Percentiles rank a stretch among this genome's conserved stretches.
Conservation (phyloP, 1,284 basidiomycete genomes). For the Xerocomus nothofagi region DNA sequence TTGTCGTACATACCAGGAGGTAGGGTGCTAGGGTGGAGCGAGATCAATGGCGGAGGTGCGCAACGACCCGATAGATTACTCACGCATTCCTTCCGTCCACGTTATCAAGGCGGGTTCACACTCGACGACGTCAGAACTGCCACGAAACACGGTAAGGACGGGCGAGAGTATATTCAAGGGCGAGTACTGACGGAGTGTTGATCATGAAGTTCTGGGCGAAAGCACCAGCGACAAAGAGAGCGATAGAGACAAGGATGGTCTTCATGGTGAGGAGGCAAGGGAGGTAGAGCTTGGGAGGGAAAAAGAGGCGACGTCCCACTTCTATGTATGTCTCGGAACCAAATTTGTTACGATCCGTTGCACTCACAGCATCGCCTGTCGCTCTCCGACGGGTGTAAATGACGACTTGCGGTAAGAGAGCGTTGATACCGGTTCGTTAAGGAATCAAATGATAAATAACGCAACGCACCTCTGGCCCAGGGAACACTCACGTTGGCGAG, state of each 20-base stretch:
- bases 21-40: conserved; percentile 43
- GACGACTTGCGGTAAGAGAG: too few species aligned
- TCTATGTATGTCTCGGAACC: conserved; percentile 39
- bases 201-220: conserved; percentile 44
- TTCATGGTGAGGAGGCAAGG: conserved; percentile 41
- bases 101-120: conserved; percentile 52
- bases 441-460: too few species aligned
- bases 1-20: conserved; percentile 45
- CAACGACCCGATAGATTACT: conserved; percentile 25
- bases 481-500: too few species aligned
- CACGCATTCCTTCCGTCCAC: conserved; percentile 54
- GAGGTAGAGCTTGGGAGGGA: not conserved
- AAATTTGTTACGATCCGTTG: conserved; percentile 17
- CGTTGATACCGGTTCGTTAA: too few species aligned
- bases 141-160: conserved; percentile 8
- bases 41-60: conserved; percentile 1
- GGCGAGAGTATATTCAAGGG: not conserved
- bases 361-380: too few species aligned
- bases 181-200: conserved; percentile 60
- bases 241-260: conserved; percentile 39
- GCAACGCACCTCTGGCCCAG: too few species aligned
- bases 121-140: conserved; percentile 38
- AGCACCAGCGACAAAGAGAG: conserved; percentile 41
- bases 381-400: too few species aligned
- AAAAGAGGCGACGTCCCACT: too few species aligned